Percentiles rank a stretch among this genome's conserved stretches.
Evolutionary conservation across 75 land plant species (phyloP).

Genomic region (Isoetes taiwanensis): DNA sequence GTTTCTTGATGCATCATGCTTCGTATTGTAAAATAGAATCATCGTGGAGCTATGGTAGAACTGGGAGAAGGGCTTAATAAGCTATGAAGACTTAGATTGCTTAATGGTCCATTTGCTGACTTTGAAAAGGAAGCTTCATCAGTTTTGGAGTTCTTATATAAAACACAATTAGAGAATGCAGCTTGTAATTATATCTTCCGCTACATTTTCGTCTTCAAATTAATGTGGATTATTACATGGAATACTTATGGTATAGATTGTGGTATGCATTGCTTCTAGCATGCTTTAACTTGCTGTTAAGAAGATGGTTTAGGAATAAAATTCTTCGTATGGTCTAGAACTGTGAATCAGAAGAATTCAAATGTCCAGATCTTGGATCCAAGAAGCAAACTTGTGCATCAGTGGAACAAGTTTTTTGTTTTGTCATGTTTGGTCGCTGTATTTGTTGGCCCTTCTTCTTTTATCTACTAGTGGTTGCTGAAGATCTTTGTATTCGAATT

Average conservation of each 20-base stretch:
- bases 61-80: constrained; percentile 76
- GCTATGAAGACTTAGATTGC: constrained; percentile 48
- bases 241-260: too few species aligned
- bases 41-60: constrained; percentile 90
- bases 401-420: constrained; percentile 69
- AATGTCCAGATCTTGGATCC: constrained; percentile 75
- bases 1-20: too few species aligned
- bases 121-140: constrained; percentile 64
- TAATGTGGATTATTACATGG: too few species aligned
- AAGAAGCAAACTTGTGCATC: constrained; percentile 36
- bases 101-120: constrained; percentile 52
- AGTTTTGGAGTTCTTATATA: constrained; percentile 63
- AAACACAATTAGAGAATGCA: constrained; percentile 73
- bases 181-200: constrained; percentile 47
- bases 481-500: constrained; percentile 38
- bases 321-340: too few species aligned
- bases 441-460: constrained; percentile 72
- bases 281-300: too few species aligned
- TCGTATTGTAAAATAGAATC: constrained; percentile 72
- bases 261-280: too few species aligned
- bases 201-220: too few species aligned
- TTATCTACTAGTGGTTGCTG: constrained; percentile 43
- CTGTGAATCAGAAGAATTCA: constrained; percentile 62
- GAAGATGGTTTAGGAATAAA: too few species aligned
- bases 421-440: constrained; percentile 53